Conservation (phyloP, 768 basidiomycete species). For the Coprinopsis cinerea region DNA sequence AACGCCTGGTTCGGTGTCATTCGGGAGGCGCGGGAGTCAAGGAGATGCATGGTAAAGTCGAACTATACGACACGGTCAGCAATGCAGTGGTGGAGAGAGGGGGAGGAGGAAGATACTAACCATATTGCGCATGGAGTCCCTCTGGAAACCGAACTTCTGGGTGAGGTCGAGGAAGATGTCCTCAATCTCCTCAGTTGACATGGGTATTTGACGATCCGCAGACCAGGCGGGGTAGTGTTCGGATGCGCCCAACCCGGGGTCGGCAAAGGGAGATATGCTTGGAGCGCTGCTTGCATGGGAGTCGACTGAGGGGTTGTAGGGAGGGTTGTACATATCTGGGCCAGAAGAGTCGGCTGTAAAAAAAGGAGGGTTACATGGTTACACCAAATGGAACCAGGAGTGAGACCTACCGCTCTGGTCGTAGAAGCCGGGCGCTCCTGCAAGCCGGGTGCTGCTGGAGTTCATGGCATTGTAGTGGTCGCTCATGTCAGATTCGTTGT, state of each 20-base stretch:
- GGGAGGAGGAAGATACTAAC: constrained; percentile 31
- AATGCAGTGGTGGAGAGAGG: too few relatives aligned
- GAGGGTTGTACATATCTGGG: constrained; percentile 32
- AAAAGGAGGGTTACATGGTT: constrained; percentile 7
- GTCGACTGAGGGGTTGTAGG: constrained; percentile 52
- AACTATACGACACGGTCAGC: too few relatives aligned
- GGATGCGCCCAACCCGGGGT: constrained; percentile 42
- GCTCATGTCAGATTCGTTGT: constrained; percentile 43
- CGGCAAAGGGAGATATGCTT: constrained; percentile 54
- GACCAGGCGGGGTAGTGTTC: constrained; percentile 96
- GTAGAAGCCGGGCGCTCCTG: constrained; percentile 37
- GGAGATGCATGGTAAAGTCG: constrained; percentile 96
- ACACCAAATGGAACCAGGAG: constrained; percentile 4
- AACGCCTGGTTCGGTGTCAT: constrained; percentile 97
- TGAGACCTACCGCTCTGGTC: constrained; percentile 27
- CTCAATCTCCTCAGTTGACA: constrained; percentile 97
- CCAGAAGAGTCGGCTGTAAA: constrained; percentile 23
- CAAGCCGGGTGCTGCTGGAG: constrained; percentile 52
- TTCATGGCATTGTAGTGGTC: constrained; percentile 49
- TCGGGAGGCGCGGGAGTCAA: constrained; percentile 96
- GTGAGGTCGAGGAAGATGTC: constrained; percentile 97
- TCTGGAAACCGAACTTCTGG: constrained; percentile 98
- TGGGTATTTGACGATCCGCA: constrained; percentile 86
- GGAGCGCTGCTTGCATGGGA: constrained; percentile 52
- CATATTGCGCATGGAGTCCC: constrained; percentile 95